Evolutionary conservation across 139 green algal genomes (phyloP).

Genomic region (Spirogloea muscicola): DNA sequence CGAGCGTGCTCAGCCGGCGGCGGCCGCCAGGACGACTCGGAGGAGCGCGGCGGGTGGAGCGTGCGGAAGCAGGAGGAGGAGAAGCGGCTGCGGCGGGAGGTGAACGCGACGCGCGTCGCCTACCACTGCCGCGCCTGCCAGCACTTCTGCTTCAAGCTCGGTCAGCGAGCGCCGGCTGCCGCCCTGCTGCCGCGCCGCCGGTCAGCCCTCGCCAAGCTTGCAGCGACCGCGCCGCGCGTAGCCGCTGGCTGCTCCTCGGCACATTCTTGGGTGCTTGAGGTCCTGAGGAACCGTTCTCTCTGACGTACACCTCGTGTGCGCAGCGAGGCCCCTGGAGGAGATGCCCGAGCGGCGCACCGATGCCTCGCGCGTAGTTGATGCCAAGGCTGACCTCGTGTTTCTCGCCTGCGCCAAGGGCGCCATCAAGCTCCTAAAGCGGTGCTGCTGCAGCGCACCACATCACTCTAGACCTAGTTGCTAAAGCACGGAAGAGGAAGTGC

Average conservation of each 20-base stretch:
- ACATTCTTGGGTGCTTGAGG: too few species aligned
- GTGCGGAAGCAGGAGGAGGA: slow-evolving; percentile 35
- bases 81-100: slow-evolving; percentile 4
- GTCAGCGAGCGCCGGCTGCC: too few species aligned
- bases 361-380: slow-evolving; percentile 33
- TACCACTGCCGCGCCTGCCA: slow-evolving; percentile 37
- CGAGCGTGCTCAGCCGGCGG: neutral
- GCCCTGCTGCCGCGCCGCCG: too few species aligned
- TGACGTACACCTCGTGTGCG: too few species aligned
- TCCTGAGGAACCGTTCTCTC: too few species aligned
- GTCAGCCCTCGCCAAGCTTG: too few species aligned
- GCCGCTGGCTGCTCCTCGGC: too few species aligned
- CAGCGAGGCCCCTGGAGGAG: slow-evolving; percentile 27
- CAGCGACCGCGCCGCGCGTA: too few species aligned
- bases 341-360: slow-evolving; percentile 40
- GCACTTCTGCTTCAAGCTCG: slow-evolving; percentile 47
- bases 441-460: too few species aligned
- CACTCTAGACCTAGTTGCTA: too few species aligned
- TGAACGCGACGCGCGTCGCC: slow-evolving; percentile 24
- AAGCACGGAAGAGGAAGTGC: too few species aligned
- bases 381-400: slow-evolving; percentile 9
- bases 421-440: slow-evolving; percentile 36
- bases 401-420: slow-evolving; percentile 28
- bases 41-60: slow-evolving; percentile 46
- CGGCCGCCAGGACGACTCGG: slow-evolving; percentile 30